These are phyloP conservation scores for Claviceps sorghi DNA, from an alignment of 2,329 filamentous ascomycete genomes.

Conservation along the genomic window DNA sequence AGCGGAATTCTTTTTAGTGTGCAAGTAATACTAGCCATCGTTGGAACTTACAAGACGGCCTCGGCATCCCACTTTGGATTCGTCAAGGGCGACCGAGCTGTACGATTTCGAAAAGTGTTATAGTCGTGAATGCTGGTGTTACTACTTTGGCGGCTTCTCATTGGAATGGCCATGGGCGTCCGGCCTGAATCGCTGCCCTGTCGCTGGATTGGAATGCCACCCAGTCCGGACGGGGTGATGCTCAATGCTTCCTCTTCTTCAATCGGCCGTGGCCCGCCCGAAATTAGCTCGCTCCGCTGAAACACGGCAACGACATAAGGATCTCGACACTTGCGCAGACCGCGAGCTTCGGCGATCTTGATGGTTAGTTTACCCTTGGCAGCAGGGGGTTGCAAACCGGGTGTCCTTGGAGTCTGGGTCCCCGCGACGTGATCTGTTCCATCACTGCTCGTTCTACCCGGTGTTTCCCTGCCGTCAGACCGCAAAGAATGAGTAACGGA, in stretches of 20 bases:
- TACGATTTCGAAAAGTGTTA: conserved; percentile 43
- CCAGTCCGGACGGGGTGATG: conserved; percentile 32
- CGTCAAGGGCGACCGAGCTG: conserved; percentile 45
- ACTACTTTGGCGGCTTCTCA: conserved; percentile 93
- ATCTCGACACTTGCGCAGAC: conserved; percentile 66
- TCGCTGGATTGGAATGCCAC: conserved; percentile 47
- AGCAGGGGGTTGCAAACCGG: conserved; percentile 49
- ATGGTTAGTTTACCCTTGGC: conserved; percentile 81
- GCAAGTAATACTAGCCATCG: background rate
- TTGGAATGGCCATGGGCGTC: conserved; percentile 81
- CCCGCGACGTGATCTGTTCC: conserved; percentile 30
- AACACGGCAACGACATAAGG: conserved; percentile 96
- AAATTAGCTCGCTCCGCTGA: conserved; percentile 92
- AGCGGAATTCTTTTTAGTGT: background rate
- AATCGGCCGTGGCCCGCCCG: conserved; percentile 57
- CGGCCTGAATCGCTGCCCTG: conserved; percentile 70
- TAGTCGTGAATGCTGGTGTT: conserved; percentile 70
- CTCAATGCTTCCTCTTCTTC: conserved; percentile 43
- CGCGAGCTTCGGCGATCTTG: conserved; percentile 73
- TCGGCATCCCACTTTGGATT: conserved; percentile 93
- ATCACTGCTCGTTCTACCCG: conserved; percentile 24
- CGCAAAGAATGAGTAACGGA: conserved; percentile 46
- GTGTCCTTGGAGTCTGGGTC: conserved; percentile 36
- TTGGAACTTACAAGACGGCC: conserved; percentile 65
- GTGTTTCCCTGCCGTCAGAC: conserved; percentile 28